These are phyloP conservation scores for Manihot esculenta DNA, from an alignment of 441 rosid species.

Conservation along the genomic window DNA sequence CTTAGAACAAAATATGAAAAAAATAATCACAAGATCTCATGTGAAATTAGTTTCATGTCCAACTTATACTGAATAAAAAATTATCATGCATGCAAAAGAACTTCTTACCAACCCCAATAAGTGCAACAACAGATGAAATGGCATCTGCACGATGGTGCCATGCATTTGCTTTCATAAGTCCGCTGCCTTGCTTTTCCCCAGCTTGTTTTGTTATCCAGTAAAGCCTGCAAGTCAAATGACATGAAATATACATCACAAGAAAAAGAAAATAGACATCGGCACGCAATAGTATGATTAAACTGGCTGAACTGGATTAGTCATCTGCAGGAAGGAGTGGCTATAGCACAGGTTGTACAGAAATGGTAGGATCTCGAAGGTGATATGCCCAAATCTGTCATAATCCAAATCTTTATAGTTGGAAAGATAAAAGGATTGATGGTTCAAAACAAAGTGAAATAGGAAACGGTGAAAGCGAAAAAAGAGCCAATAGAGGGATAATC, in stretches of 20 bases:
- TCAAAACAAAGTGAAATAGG: background rate
- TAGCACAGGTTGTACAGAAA: background rate
- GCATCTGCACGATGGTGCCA: slow-evolving; percentile 99
- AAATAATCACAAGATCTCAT: background rate
- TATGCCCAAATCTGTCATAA: too few species aligned
- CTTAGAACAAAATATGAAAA: background rate
- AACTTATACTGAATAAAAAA: slow-evolving; percentile 1
- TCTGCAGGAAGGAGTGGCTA: background rate
- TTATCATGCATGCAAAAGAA: slow-evolving; percentile 16
- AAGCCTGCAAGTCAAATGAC: slow-evolving; percentile 46
- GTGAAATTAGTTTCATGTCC: slow-evolving; percentile 2
- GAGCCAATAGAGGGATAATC: background rate
- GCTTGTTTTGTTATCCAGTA: slow-evolving; percentile 93
- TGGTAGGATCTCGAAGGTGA: background rate
- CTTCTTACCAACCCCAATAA: slow-evolving; percentile 87
- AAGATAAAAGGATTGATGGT: slow-evolving; percentile 1
- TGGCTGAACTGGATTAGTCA: background rate
- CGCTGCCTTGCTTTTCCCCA: slow-evolving; percentile 87
- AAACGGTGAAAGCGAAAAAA: background rate
- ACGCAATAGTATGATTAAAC: background rate
- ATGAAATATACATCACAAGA: background rate
- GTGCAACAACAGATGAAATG: slow-evolving; percentile 84
- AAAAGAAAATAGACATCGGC: background rate
- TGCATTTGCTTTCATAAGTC: slow-evolving; percentile 97
- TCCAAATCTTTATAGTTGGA: slow-evolving; percentile 4